These are phyloP conservation scores for Daldinia caldariorum DNA, from an alignment of 495 filamentous ascomycete genomes.

Conservation along the genomic window DNA sequence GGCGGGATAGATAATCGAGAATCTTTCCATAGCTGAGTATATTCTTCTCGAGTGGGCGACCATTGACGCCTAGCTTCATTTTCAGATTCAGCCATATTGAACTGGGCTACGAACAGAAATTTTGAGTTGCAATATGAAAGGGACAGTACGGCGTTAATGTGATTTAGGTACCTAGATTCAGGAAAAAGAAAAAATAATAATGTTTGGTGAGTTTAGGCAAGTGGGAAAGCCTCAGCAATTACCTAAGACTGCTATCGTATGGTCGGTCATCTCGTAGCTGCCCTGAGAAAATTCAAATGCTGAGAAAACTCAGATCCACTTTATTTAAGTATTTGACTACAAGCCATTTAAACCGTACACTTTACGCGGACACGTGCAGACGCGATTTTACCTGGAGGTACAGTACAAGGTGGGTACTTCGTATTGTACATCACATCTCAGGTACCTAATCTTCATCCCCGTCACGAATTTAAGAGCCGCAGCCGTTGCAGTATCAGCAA, in stretches of 20 bases:
- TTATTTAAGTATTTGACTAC: not conserved
- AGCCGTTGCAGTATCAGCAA: too few relatives aligned
- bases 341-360: conserved; percentile 9
- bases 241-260: not conserved
- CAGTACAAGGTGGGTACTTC: not conserved
- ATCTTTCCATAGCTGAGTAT: conserved; percentile 48
- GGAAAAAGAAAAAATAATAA: not conserved
- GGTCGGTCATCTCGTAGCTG: not conserved
- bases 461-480: not conserved
- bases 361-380: conserved; percentile 38
- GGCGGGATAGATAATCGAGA: conserved; percentile 69
- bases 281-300: conserved; percentile 1
- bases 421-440: not conserved
- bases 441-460: not conserved
- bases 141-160: not conserved
- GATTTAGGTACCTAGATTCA: not conserved
- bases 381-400: conserved; percentile 17
- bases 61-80: conserved; percentile 18
- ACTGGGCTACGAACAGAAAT: not conserved
- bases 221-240: not conserved
- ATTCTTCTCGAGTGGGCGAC: conserved; percentile 44
- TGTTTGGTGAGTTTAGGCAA: not conserved
- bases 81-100: conserved; percentile 26
- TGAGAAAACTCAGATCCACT: not conserved
- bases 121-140: not conserved